phyloP scores from a whole-genome alignment of 176 grass and related monocot species.

The Lolium rigidum region DNA sequence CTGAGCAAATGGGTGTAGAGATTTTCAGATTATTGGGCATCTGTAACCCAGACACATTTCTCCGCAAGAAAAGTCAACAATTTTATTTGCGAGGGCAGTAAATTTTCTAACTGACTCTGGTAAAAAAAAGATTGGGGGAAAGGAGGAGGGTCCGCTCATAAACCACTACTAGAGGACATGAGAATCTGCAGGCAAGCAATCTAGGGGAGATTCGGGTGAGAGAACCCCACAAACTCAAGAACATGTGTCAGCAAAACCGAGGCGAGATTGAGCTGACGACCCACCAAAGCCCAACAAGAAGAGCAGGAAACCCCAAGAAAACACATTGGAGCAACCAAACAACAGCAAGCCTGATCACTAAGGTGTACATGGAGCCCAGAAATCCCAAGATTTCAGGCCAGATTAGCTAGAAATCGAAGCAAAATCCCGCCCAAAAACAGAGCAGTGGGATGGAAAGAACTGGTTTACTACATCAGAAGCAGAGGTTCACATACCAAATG shows the following conservation, averaged over 20 bases:
- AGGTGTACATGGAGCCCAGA: background rate
- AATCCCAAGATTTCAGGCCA: background rate
- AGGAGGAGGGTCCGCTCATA: background rate
- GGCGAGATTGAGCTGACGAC: constrained; percentile 28
- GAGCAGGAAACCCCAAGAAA: background rate
- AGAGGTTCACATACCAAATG: constrained; percentile 43
- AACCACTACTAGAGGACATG: background rate
- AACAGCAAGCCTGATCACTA: constrained; percentile 19
- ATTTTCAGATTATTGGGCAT: background rate
- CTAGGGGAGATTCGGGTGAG: background rate
- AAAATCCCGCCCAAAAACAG: constrained; percentile 20
- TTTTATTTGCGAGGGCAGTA: too few relatives aligned
- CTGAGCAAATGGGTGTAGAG: background rate
- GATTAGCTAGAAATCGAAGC: constrained; percentile 29
- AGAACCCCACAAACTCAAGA: background rate
- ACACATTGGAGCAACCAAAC: background rate
- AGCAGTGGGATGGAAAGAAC: background rate
- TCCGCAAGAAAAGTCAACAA: background rate
- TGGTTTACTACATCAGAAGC: background rate
- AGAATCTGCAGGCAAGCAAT: background rate
- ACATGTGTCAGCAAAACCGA: constrained; percentile 45
- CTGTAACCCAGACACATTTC: background rate
- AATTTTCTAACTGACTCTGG: background rate
- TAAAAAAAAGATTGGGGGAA: background rate
- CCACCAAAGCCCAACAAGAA: constrained; percentile 26